Evolutionary conservation across 192 early-diverging fungal genomes (phyloP), one percentile per base, ranked within the genome.

Genomic region (Umbelopsis sp.): DNA sequence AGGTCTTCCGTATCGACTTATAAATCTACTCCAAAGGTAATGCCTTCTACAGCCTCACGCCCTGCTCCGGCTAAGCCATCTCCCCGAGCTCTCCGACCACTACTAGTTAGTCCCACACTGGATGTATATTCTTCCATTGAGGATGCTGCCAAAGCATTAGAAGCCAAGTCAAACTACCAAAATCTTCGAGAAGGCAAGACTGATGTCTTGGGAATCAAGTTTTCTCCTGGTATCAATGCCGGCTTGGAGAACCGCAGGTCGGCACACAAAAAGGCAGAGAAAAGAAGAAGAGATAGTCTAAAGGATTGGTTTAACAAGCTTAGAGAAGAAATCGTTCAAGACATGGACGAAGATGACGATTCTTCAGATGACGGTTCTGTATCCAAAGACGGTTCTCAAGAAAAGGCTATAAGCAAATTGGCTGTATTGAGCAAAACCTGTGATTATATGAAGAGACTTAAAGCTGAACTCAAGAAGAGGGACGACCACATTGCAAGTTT

Each of bases 231-330:
- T 69, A 85, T 96, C 25, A 87, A 92, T 38, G 86, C 88, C 7
- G 91, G 92, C 0, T 77, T 96, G 50, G 94, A 96, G 77, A 79
- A 87, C 1, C 90, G 95, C 10, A 90, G 91, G 20, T 93, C 91
- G 10, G 91, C 89, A 14, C 97, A 99, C 83, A 97, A 98, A 81
- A 90, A 94, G 45, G 96, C 96, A 7, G 97, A 99, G 77, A 96
- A 99, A 77, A 94, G 93, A 75, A 91, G 97, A 20, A 86, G 97
- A 9, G 97, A 99, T 69, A 92, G 92, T 36, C 86, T 99, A 2
- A 97, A 97, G 66, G 78, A 89, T 38, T 93, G 91, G 59, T 99
- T 99, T 74, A 93, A 98, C 44, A 84, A 91, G 9, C 81, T 99
- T 12, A 80, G 87, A 56, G 65, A 75, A 0, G 80, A 92, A 45